Conservation (phyloP, 1,284 basidiomycete species). For the Mycena citricolor region DNA sequence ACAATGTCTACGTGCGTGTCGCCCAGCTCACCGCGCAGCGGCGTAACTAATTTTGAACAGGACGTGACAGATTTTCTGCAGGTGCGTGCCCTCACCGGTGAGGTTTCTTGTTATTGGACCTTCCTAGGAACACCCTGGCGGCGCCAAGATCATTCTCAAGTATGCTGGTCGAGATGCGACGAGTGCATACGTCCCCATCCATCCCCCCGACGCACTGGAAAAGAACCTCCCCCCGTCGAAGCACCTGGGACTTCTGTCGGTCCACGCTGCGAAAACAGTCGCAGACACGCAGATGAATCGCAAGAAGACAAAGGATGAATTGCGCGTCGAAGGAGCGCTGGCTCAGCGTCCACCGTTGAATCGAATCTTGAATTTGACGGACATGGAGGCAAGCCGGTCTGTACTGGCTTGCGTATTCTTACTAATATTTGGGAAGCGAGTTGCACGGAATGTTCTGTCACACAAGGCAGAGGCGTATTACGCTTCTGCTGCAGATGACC, state of each 20-base stretch:
- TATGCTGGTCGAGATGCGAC: conserved; percentile 83
- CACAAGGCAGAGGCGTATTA: conserved; percentile 82
- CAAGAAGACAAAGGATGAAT: conserved; percentile 67
- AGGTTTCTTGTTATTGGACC: conserved; percentile 7
- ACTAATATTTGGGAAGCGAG: conserved; percentile 38
- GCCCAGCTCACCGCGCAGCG: not conserved
- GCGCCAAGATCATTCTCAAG: conserved; percentile 72
- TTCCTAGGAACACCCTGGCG: conserved; percentile 78
- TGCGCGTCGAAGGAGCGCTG: conserved; percentile 62
- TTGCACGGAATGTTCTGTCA: conserved; percentile 65
- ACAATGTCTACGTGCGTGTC: conserved; percentile 60
- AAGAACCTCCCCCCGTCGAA: conserved; percentile 66
- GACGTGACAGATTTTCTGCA: conserved; percentile 82
- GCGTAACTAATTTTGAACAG: not conserved
- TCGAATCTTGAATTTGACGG: conserved; percentile 69
- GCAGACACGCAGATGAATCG: conserved; percentile 40
- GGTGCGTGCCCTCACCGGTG: conserved; percentile 36
- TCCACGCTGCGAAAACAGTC: conserved; percentile 46
- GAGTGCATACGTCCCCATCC: conserved; percentile 68
- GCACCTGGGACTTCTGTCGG: conserved; percentile 71
- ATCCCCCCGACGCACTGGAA: conserved; percentile 69
- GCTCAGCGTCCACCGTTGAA: conserved; percentile 63
- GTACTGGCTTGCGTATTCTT: not conserved
- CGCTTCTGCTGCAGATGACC: conserved; percentile 79
- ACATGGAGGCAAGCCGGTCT: conserved; percentile 64